phyloP scores from a whole-genome alignment of 1,284 basidiomycete species.

The Pseudozyma sp. region DNA sequence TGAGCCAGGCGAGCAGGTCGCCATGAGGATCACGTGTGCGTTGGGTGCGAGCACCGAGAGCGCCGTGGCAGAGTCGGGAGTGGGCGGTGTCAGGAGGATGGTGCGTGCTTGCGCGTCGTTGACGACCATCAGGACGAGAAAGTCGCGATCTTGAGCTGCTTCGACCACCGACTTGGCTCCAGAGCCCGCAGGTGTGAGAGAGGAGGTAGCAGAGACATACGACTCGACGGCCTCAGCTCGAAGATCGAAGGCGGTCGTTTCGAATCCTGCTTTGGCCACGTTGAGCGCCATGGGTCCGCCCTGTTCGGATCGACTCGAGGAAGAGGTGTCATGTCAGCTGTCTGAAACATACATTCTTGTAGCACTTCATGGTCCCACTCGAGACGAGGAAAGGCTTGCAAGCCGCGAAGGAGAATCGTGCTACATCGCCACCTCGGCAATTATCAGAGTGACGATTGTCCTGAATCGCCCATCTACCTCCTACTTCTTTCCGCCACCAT shows the following conservation, averaged over 20 bases:
- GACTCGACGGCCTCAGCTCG: conserved; percentile 11
- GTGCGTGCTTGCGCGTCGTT: conserved; percentile 29
- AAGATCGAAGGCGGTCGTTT: conserved; percentile 24
- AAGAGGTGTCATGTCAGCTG: neutral
- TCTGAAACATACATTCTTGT: no score
- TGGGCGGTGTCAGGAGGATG: conserved; percentile 10
- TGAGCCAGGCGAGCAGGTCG: conserved; percentile 68
- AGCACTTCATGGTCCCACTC: no score
- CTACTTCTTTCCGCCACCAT: no score
- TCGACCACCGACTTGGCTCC: conserved; percentile 10
- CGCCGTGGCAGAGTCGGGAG: neutral
- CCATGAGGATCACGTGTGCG: conserved; percentile 68
- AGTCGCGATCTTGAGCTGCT: conserved; percentile 6
- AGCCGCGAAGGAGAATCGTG: no score
- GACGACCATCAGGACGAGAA: conserved; percentile 34
- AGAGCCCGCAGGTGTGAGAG: neutral
- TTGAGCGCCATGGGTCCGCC: conserved; percentile 29
- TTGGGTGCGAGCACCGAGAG: conserved; percentile 57
- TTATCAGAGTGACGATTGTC: no score
- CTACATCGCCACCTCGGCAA: no score
- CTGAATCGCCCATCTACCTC: no score
- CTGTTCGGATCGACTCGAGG: neutral
- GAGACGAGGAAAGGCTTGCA: no score
- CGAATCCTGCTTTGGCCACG: conserved; percentile 15
- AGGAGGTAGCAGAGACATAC: conserved; percentile 6